These are phyloP conservation scores for Lasiosphaeria miniovina DNA, from an alignment of 495 filamentous ascomycete species.

Conservation along the genomic window DNA sequence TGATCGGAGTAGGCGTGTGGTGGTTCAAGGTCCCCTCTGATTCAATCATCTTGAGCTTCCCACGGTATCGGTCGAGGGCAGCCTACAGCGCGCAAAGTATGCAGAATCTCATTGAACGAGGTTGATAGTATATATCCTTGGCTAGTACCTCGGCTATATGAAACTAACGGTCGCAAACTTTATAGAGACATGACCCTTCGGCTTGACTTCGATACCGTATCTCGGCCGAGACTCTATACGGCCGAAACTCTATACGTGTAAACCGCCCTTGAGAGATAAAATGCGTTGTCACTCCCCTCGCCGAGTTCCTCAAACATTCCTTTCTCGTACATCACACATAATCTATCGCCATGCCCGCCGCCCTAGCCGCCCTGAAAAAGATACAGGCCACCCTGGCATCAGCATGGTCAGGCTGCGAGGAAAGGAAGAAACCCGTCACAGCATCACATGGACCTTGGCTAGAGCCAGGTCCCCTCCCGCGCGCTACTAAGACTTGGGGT, in stretches of 20 bases:
- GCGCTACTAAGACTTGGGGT: conserved; percentile 7
- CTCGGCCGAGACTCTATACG: conserved; percentile 7
- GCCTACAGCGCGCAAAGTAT: too few species aligned
- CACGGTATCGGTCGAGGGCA: too few species aligned
- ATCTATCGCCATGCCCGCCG: conserved; percentile 1
- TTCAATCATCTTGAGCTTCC: too few species aligned
- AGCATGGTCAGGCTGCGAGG: conserved; percentile 1
- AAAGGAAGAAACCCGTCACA: conserved; percentile 5
- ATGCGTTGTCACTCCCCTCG: not conserved
- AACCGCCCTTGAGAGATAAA: not conserved
- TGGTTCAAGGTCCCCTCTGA: too few species aligned
- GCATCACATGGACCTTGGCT: not conserved
- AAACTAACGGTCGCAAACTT: not conserved
- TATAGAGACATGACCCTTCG: too few species aligned
- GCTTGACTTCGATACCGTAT: not conserved
- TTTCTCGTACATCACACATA: not conserved
- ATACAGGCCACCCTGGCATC: not conserved
- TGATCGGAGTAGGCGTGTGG: too few species aligned
- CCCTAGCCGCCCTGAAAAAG: conserved; percentile 1
- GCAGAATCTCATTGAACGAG: not conserved
- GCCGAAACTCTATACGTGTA: conserved; percentile 2
- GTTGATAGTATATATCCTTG: not conserved
- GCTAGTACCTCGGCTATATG: not conserved
- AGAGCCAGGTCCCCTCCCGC: conserved; percentile 9
- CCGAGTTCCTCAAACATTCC: not conserved